phyloP scores from a whole-genome alignment of 148 eudicot species.

The Selenicereus undatus region DNA sequence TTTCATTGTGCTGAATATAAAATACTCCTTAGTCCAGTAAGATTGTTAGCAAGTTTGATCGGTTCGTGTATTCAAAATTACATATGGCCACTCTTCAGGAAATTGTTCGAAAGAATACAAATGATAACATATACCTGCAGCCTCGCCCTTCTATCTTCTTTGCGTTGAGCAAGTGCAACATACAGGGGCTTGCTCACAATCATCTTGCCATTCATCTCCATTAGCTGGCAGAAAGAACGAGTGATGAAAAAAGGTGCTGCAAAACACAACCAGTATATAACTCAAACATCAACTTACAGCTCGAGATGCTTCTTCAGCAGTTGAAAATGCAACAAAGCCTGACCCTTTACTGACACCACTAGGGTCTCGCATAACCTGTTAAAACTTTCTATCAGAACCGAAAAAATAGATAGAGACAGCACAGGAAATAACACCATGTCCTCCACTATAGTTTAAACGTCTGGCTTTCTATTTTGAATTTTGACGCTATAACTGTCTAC shows the following conservation, averaged over 20 bases:
- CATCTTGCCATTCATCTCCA: conserved; percentile 92
- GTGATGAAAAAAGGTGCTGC: not conserved
- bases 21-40: not conserved
- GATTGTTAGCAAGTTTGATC: not conserved
- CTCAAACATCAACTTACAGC: conserved; percentile 58
- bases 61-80: not conserved
- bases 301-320: conserved; percentile 85
- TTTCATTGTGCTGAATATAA: not conserved
- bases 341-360: conserved; percentile 82
- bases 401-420: not conserved
- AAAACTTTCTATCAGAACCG: conserved; percentile 12
- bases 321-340: conserved; percentile 86
- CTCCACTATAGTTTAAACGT: not conserved
- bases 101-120: not conserved
- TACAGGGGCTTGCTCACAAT: conserved; percentile 73
- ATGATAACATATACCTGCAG: conserved; percentile 49
- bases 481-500: not conserved
- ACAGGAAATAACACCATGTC: not conserved
- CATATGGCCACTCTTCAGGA: no score
- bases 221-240: conserved; percentile 38
- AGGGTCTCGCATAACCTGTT: conserved; percentile 86
- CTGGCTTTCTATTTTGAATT: not conserved
- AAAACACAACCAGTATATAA: not conserved
- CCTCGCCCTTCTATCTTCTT: conserved; percentile 84
- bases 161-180: conserved; percentile 88